phyloP scores from a whole-genome alignment of 2,329 filamentous ascomycete genomes.

The Pyrenophora graminea region DNA sequence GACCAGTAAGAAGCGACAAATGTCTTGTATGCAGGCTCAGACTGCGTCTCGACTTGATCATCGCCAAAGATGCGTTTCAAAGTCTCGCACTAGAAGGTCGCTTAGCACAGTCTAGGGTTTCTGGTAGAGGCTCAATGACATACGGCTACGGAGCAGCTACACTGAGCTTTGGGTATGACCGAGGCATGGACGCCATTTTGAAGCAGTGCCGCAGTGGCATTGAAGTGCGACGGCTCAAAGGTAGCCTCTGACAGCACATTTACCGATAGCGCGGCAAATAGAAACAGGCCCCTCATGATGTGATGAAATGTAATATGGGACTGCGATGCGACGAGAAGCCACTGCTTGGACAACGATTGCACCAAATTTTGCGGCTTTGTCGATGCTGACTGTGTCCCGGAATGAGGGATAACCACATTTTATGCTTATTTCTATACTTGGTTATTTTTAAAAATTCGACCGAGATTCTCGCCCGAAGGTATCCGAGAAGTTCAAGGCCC shows the following conservation, averaged over 20 bases:
- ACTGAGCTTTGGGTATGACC: neutral
- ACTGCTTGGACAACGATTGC: neutral
- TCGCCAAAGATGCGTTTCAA: conserved; percentile 24
- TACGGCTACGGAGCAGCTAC: conserved; percentile 26
- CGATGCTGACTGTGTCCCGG: neutral
- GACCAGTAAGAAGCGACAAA: conserved; percentile 24
- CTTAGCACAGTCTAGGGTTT: neutral
- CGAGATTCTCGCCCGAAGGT: too few species aligned
- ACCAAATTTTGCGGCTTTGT: neutral
- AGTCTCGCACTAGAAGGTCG: conserved; percentile 21
- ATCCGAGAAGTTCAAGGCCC: too few species aligned
- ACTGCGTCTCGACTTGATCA: conserved; percentile 15
- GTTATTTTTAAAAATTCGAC: too few species aligned
- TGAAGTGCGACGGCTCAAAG: conserved; percentile 22
- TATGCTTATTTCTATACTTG: too few species aligned
- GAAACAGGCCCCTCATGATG: conserved; percentile 1
- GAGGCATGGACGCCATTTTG: conserved; percentile 21
- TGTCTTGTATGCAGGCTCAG: conserved; percentile 20
- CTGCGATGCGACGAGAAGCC: too few species aligned
- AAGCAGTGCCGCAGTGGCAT: conserved; percentile 26
- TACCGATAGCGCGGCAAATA: conserved; percentile 1
- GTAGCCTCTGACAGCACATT: conserved; percentile 1
- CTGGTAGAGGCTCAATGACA: neutral
- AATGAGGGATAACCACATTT: neutral
- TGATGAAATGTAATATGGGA: too few species aligned